Conservation (phyloP, 2,329 filamentous ascomycete genomes). For the Aspergillus calidoustus region DNA sequence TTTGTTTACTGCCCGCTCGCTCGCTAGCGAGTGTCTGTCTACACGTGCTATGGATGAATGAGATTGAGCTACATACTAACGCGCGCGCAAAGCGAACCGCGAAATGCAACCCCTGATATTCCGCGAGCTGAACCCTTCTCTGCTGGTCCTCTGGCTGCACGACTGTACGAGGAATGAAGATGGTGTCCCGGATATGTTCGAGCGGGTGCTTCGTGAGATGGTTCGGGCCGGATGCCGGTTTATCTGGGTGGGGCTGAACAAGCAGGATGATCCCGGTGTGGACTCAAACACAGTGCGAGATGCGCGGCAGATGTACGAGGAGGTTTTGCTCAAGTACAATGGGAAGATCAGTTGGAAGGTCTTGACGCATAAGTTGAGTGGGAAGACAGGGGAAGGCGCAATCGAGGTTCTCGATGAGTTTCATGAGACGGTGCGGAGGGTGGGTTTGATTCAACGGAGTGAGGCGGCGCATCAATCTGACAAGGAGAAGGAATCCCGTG, state of each 20-base stretch:
- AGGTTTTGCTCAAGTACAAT: neutral
- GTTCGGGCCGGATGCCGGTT: neutral
- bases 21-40: too few relatives aligned
- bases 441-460: too few relatives aligned
- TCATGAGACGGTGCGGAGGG: neutral
- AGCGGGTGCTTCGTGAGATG: neutral
- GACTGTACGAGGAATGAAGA: neutral
- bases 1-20: too few relatives aligned
- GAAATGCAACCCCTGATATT: neutral
- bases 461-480: neutral
- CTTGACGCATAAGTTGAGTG: neutral
- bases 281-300: neutral
- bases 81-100: neutral
- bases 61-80: neutral
- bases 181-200: neutral
- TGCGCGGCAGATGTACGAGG: neutral
- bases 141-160: constrained; percentile 1
- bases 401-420: constrained; percentile 2
- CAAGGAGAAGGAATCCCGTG: too few relatives aligned
- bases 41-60: too few relatives aligned
- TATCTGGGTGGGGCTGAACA: constrained; percentile 5
- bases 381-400: neutral
- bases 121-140: neutral
- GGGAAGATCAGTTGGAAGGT: neutral
- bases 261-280: neutral